Evolutionary conservation across 345 rosid species (phyloP).

Genomic region (Isatis tinctoria): DNA sequence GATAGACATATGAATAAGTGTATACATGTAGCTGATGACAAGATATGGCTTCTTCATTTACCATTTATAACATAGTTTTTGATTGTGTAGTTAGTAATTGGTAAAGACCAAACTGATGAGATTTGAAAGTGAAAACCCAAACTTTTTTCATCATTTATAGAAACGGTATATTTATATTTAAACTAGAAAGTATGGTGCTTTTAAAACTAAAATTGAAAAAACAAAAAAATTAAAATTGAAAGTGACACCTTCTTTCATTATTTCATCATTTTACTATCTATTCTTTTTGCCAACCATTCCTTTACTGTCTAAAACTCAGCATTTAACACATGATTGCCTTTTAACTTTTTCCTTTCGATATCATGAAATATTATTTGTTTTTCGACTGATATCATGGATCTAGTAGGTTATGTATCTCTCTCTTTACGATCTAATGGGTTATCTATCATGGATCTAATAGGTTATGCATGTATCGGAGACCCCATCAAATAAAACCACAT

Average conservation of each 20-base stretch:
- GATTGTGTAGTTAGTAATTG: neutral
- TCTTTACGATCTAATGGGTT: neutral
- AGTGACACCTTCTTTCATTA: neutral
- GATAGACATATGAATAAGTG: neutral
- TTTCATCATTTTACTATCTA: neutral
- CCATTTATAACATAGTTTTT: neutral
- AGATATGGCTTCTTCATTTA: neutral
- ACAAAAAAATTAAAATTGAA: neutral
- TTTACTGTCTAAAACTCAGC: constrained; percentile 8
- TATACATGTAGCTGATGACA: neutral
- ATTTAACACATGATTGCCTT: constrained; percentile 9
- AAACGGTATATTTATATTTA: neutral
- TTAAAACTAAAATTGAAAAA: neutral
- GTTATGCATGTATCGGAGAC: neutral
- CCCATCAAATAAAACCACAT: constrained; percentile 11
- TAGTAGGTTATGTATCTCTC: neutral
- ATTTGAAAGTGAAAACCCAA: neutral
- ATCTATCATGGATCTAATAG: neutral
- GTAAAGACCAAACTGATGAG: neutral
- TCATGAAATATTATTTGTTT: neutral
- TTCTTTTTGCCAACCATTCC: constrained; percentile 14
- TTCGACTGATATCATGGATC: neutral
- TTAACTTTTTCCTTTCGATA: neutral
- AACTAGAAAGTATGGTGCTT: neutral
- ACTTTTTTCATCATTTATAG: neutral